Evolutionary conservation across 176 grass and related monocot genomes (phyloP).

Genomic region (Chloris gayana): DNA sequence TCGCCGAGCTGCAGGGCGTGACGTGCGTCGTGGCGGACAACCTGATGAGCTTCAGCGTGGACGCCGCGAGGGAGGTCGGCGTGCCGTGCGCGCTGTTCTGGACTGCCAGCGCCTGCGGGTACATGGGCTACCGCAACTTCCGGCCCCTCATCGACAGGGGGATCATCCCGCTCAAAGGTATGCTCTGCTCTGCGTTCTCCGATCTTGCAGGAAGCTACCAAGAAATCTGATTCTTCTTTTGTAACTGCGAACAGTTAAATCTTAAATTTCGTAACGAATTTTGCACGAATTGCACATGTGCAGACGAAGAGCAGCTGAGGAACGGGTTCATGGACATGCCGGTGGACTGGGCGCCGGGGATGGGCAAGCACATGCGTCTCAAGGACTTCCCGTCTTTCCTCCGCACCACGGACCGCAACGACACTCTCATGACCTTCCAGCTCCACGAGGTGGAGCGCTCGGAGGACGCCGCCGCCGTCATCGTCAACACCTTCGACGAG

Average conservation of each 20-base stretch:
- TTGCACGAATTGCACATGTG: not conserved
- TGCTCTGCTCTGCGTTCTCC: not conserved
- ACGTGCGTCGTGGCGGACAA: slow-evolving; percentile 46
- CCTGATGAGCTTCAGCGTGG: slow-evolving; percentile 37
- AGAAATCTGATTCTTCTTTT: not conserved
- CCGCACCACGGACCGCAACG: slow-evolving; percentile 40
- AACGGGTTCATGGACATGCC: slow-evolving; percentile 32
- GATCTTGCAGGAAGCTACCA: not conserved
- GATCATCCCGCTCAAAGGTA: slow-evolving; percentile 38
- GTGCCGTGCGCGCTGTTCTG: slow-evolving; percentile 40
- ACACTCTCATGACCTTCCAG: slow-evolving; percentile 23
- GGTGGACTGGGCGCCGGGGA: slow-evolving; percentile 24
- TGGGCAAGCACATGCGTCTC: slow-evolving; percentile 38
- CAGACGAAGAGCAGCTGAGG: slow-evolving; percentile 40
- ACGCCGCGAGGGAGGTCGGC: slow-evolving; percentile 38
- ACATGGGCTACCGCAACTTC: slow-evolving; percentile 49
- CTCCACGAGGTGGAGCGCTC: slow-evolving; percentile 17
- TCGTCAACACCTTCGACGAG: slow-evolving; percentile 52
- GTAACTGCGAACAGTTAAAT: too few species aligned
- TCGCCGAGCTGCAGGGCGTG: slow-evolving; percentile 5
- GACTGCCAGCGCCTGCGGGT: slow-evolving; percentile 47
- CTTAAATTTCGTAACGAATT: too few species aligned
- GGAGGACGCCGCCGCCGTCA: slow-evolving; percentile 21
- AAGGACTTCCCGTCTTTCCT: slow-evolving; percentile 41
- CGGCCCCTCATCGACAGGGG: slow-evolving; percentile 25